Evolutionary conservation across 2,329 filamentous ascomycete genomes (phyloP), one percentile per base, ranked within the genome.

Genomic region (Botrytis byssoidea): DNA sequence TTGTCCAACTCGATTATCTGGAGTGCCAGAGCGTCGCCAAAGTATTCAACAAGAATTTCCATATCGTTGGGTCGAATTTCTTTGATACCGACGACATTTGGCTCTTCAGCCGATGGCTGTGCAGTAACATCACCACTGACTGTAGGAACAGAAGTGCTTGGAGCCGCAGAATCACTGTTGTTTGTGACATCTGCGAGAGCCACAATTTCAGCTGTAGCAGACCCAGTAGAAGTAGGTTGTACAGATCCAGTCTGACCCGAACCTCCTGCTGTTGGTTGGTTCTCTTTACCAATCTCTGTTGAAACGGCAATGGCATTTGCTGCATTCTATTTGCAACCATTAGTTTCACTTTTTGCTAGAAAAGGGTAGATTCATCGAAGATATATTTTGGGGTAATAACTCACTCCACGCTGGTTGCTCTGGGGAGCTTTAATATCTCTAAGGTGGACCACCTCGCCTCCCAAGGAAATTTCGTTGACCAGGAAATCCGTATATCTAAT

Each of bases 401-500:
- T 51, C 25, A 65, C 60, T 74, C 35, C 35, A 18, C 22, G 37
- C 4, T 69, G 55, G 44, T 72, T 46, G 20, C 16, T 48, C 22
- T 73, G 73, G 35, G 77, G 74, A 55, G 75, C 76, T 40, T 78
- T 51, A 44, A 78, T 77, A 72, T 84, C 85, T 68, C 82, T 85
- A 73, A 93, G 83, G 82, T 92, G 90, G 72, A 91, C 80, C 40
- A 93, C 90, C 75, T 87, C 81, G 42, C 91, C 91, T 78, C 87
- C 86, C 4, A 87, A 86, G 14, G 87, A 82, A 75, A 93, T 91
- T 81, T 93, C 91, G 79, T 93, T 92, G 78, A 93, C 91, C 77
- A 92, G 80, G 80, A 93, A 93, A 80, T 93, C 91, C 14, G 90
- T 92, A 80, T 93, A 93, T 81, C 90, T 89, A 70, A 20, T 29